Percentiles rank a stretch among this genome's conserved stretches.
phyloP scores from a whole-genome alignment of 176 grass and related monocot genomes.

The Dactylis glomerata region DNA sequence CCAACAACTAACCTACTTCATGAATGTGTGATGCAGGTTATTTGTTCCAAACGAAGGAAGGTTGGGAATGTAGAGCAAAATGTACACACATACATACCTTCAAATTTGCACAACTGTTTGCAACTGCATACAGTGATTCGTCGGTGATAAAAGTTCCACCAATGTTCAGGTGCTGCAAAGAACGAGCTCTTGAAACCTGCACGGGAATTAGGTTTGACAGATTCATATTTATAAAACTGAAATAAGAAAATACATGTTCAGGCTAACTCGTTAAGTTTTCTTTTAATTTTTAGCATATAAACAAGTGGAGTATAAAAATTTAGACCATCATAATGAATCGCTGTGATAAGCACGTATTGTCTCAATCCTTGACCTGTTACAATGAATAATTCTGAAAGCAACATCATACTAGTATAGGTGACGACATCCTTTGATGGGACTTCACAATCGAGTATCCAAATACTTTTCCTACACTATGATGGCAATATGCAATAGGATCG shows the following conservation, averaged over 20 bases:
- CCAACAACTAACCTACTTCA: background rate
- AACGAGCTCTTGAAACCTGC: conserved; percentile 81
- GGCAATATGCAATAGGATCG: background rate
- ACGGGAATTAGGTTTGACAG: background rate
- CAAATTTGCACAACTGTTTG: conserved; percentile 55
- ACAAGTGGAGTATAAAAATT: too few species aligned
- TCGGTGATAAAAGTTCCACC: conserved; percentile 93
- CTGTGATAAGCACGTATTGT: background rate
- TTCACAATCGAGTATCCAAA: background rate
- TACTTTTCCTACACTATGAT: background rate
- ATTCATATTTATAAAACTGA: background rate
- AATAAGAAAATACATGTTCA: background rate
- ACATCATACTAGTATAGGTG: conserved; percentile 4
- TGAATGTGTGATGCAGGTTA: background rate
- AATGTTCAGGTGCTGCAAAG: conserved; percentile 78
- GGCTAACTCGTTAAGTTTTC: background rate
- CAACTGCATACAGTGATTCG: conserved; percentile 77
- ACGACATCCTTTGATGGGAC: background rate
- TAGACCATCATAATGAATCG: background rate
- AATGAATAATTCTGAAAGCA: conserved; percentile 14
- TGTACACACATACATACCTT: conserved; percentile 36
- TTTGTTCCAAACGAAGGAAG: background rate
- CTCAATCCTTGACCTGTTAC: background rate
- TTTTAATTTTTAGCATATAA: background rate
- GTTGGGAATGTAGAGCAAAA: background rate